Evolutionary conservation across 2,329 filamentous ascomycete species (phyloP).

Genomic region (Fusarium odoratissimum): DNA sequence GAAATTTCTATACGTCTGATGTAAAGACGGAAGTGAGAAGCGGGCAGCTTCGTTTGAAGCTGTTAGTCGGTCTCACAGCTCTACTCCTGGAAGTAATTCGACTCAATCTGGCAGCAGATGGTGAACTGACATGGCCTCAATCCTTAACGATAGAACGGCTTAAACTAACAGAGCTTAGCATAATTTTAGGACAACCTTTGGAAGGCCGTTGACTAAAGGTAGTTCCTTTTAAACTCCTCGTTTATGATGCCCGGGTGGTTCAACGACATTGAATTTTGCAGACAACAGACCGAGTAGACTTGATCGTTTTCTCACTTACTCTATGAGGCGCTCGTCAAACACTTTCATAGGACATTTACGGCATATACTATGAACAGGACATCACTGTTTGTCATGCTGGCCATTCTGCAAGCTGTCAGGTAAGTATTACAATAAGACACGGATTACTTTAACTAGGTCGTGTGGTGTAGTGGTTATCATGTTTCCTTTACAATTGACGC

Average conservation of each 20-base stretch:
- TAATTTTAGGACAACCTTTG: not conserved
- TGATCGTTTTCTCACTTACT: not conserved
- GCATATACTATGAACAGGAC: not conserved
- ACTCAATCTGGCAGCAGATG: no score
- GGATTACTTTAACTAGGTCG: not conserved
- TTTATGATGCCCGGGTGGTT: fast-evolving
- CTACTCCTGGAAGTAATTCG: no score
- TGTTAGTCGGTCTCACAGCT: not conserved
- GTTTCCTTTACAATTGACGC: not conserved
- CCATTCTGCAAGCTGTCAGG: fast-evolving
- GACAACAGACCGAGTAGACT: not conserved
- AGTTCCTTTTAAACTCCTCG: not conserved
- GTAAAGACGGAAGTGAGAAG: not conserved
- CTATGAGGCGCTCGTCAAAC: not conserved
- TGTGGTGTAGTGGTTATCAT: not conserved
- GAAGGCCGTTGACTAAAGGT: not conserved
- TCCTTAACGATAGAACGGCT: no score
- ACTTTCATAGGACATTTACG: not conserved
- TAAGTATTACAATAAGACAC: fast-evolving
- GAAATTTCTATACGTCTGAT: not conserved
- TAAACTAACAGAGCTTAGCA: no score
- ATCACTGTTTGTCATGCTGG: not conserved
- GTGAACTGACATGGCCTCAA: no score
- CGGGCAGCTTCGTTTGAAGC: not conserved
- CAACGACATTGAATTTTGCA: not conserved